These are phyloP conservation scores for Paramecium tetraurelia DNA, from an alignment of 73 alveolate species.

Conservation along the genomic window DNA sequence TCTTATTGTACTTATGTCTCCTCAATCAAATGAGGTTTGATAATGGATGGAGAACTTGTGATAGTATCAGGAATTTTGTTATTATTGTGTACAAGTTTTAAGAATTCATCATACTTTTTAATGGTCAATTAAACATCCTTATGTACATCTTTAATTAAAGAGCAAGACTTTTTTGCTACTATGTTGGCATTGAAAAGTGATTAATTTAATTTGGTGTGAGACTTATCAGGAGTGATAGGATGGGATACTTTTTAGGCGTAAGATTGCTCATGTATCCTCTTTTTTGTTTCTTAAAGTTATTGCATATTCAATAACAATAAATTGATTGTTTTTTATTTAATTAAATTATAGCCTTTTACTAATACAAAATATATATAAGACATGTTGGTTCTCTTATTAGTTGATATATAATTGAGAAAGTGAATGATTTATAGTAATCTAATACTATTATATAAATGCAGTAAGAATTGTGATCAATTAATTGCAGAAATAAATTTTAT, in stretches of 20 bases:
- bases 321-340: background rate
- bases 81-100: background rate
- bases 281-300: background rate
- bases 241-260: background rate
- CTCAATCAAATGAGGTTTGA: background rate
- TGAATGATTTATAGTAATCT: background rate
- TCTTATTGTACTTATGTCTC: background rate
- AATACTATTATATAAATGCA: background rate
- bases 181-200: background rate
- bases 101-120: background rate
- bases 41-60: background rate
- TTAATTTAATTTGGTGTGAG: background rate
- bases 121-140: background rate
- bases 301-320: background rate
- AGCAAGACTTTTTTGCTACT: background rate
- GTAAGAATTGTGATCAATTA: background rate
- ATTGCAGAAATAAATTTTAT: constrained; percentile 2
- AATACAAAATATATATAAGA: background rate
- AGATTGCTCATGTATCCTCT: background rate
- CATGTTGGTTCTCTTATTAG: background rate
- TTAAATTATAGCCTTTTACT: background rate
- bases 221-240: background rate
- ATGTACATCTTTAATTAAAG: background rate
- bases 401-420: background rate
- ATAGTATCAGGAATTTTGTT: background rate